These are phyloP conservation scores for Thermoascus crustaceus DNA, from an alignment of 2,329 filamentous ascomycete species.

Conservation along the genomic window DNA sequence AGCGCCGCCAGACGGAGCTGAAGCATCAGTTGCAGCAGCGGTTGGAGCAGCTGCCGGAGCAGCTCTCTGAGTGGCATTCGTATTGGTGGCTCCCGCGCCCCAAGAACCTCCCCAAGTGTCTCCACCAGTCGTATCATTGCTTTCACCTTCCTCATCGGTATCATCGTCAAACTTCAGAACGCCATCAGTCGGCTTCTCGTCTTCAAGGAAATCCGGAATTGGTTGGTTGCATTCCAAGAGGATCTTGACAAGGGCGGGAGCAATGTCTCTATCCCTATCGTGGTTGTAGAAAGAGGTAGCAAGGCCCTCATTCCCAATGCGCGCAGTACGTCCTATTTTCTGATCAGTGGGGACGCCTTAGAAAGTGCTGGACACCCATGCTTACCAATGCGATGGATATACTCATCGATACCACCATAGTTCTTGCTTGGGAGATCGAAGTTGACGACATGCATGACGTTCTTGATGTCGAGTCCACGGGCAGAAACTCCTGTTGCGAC, in stretches of 20 bases:
- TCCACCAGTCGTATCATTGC: slow-evolving; percentile 10
- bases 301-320: slow-evolving; percentile 78
- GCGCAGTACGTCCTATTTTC: slow-evolving; percentile 70
- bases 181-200: slow-evolving; percentile 41
- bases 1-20: too few species aligned
- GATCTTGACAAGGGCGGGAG: slow-evolving; percentile 65
- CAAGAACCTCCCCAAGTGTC: neutral
- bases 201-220: slow-evolving; percentile 72
- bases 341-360: neutral
- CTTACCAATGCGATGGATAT: slow-evolving; percentile 86
- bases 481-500: slow-evolving; percentile 80
- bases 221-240: slow-evolving; percentile 70
- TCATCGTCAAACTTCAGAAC: slow-evolving; percentile 47
- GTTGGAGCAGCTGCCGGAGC: slow-evolving; percentile 11
- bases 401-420: slow-evolving; percentile 86
- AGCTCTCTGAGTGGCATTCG: too few species aligned
- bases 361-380: slow-evolving; percentile 5
- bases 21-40: slow-evolving; percentile 6
- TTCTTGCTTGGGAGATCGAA: slow-evolving; percentile 69
- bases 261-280: slow-evolving; percentile 67
- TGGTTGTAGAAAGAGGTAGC: slow-evolving; percentile 80
- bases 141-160: slow-evolving; percentile 36
- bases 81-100: slow-evolving; percentile 10
- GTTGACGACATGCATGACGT: slow-evolving; percentile 88
- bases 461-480: slow-evolving; percentile 79